A percentile compares a stretch with the other conserved stretches of the same genome.
Conservation (phyloP, 768 basidiomycete species). For the Pulveroboletus sp. region DNA sequence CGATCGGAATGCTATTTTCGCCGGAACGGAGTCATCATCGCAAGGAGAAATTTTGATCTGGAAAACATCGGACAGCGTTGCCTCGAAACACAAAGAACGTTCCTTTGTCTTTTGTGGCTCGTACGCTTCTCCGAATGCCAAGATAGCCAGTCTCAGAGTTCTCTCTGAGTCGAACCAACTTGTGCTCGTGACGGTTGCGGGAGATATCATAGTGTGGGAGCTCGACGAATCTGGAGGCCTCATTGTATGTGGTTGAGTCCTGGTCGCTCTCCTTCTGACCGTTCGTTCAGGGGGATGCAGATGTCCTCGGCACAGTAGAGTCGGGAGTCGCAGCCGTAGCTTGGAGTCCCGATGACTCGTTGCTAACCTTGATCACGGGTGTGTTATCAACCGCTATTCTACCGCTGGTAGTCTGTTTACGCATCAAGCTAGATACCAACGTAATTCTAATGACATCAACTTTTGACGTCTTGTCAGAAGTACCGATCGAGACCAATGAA, state of each 20-base stretch:
- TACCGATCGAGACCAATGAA: conserved; percentile 63
- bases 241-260: conserved; percentile 35
- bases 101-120: conserved; percentile 25
- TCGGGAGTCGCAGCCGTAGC: conserved; percentile 76
- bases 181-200: conserved; percentile 65
- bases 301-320: conserved; percentile 86
- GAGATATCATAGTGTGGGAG: conserved; percentile 76
- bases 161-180: conserved; percentile 71
- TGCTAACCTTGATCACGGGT: conserved; percentile 84
- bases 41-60: conserved; percentile 60
- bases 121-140: conserved; percentile 22
- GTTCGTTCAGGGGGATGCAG: conserved; percentile 34
- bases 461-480: conserved; percentile 87
- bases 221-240: conserved; percentile 46
- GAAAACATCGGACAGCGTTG: conserved; percentile 31
- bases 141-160: conserved; percentile 65
- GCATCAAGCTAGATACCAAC: conserved; percentile 60
- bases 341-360: conserved; percentile 91
- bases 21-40: conserved; percentile 58
- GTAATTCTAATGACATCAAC: conserved; percentile 85
- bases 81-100: conserved; percentile 9
- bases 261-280: conserved; percentile 4
- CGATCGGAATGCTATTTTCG: conserved; percentile 60
- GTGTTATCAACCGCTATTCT: conserved; percentile 5
- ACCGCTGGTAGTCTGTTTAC: neutral